phyloP scores from a whole-genome alignment of 495 filamentous ascomycete genomes.

The Talaromyces ruber region DNA sequence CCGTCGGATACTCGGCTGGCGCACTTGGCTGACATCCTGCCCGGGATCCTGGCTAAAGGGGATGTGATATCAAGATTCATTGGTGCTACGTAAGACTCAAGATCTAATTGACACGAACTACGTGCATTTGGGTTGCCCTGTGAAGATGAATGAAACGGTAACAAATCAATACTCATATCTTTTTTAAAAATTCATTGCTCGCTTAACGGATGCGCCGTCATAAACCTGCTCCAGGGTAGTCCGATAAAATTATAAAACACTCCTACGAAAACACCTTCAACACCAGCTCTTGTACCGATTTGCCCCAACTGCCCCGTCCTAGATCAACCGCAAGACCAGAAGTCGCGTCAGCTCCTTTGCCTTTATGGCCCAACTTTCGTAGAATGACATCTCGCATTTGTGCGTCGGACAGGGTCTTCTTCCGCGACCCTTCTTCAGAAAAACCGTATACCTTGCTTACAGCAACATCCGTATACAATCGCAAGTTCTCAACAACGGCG shows the following conservation, averaged over 20 bases:
- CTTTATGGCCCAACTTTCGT: constrained; percentile 17
- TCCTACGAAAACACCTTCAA: constrained; percentile 21
- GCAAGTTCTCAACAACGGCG: constrained; percentile 18
- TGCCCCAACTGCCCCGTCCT: constrained; percentile 34
- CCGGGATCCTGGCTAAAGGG: too few relatives aligned
- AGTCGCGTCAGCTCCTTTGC: constrained; percentile 11
- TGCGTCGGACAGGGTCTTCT: constrained; percentile 16
- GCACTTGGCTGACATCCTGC: neutral
- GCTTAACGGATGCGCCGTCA: neutral
- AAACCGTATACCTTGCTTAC: constrained; percentile 41
- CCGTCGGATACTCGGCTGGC: neutral
- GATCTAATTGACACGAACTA: neutral
- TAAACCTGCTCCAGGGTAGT: neutral
- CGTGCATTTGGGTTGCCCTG: neutral
- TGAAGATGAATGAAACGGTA: neutral
- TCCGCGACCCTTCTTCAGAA: constrained; percentile 15
- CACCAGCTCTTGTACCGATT: constrained; percentile 28
- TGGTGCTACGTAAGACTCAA: neutral
- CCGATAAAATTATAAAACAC: neutral
- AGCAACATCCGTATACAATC: constrained; percentile 31
- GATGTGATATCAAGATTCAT: neutral
- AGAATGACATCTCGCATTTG: constrained; percentile 31
- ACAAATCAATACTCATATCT: neutral
- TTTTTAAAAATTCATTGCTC: neutral
- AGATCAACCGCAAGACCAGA: constrained; percentile 7